phyloP scores from a whole-genome alignment of 495 filamentous ascomycete genomes.

The Trichocladium uniseriatum region DNA sequence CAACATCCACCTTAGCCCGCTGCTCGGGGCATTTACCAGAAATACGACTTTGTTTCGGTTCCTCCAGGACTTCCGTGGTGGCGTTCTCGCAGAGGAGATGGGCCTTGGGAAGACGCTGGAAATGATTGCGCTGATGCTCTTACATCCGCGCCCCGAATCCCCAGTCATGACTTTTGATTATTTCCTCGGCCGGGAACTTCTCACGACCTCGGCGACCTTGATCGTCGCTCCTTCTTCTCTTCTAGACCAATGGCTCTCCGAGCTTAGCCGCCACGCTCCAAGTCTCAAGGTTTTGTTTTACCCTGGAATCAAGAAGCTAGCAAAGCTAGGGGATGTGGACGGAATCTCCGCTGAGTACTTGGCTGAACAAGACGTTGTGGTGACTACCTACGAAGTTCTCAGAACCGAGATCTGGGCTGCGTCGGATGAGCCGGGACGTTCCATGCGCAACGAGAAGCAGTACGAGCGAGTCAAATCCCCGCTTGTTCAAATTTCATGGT shows the following conservation, averaged over 20 bases:
- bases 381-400: constrained; percentile 80
- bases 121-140: constrained; percentile 63
- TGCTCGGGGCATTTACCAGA: constrained; percentile 52
- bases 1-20: constrained; percentile 43
- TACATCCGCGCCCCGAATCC: constrained; percentile 40
- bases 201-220: constrained; percentile 55
- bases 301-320: constrained; percentile 38
- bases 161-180: constrained; percentile 15
- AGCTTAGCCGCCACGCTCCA: constrained; percentile 56
- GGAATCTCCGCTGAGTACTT: constrained; percentile 42
- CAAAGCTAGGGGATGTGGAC: constrained; percentile 16
- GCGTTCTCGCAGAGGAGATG: constrained; percentile 89
- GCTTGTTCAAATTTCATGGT: constrained; percentile 73
- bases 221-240: constrained; percentile 82
- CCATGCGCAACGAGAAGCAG: constrained; percentile 54
- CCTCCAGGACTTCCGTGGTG: constrained; percentile 46
- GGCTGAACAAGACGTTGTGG: constrained; percentile 60
- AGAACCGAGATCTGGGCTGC: constrained; percentile 70
- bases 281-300: constrained; percentile 33
- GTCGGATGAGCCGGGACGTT: constrained; percentile 51
- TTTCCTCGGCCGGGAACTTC: constrained; percentile 30
- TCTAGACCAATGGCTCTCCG: constrained; percentile 77
- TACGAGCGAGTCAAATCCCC: constrained; percentile 65
- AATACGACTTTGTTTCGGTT: constrained; percentile 41
- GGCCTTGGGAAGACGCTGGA: constrained; percentile 93